Conservation (phyloP, 2,329 filamentous ascomycete genomes). For the Aureobasidium sp. region DNA sequence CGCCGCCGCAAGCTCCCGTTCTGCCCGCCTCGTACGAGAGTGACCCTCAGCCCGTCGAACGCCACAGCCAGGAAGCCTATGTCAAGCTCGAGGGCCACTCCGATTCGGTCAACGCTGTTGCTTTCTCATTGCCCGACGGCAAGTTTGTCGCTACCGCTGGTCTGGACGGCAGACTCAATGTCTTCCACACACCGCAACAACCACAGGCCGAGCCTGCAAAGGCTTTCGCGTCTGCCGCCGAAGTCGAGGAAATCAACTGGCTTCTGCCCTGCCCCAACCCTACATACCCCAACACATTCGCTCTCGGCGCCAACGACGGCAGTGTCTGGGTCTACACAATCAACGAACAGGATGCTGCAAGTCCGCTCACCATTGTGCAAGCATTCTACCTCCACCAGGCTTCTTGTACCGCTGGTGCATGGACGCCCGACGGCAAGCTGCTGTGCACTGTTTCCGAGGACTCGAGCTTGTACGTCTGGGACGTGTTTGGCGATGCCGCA, state of each 20-base stretch:
- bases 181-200: constrained; percentile 29
- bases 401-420: constrained; percentile 79
- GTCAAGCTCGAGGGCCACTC: constrained; percentile 80
- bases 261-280: constrained; percentile 64
- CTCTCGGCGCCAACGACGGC: constrained; percentile 81
- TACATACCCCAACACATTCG: constrained; percentile 68
- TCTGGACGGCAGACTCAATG: constrained; percentile 73
- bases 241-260: constrained; percentile 96
- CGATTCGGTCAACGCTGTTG: constrained; percentile 80
- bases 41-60: constrained; percentile 50
- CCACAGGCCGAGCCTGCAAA: constrained; percentile 24
- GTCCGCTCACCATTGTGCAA: constrained; percentile 72
- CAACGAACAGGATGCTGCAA: constrained; percentile 53
- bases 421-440: constrained; percentile 79
- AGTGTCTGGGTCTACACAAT: constrained; percentile 95
- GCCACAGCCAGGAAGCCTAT: constrained; percentile 55
- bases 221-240: constrained; percentile 69
- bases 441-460: constrained; percentile 88
- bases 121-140: constrained; percentile 75
- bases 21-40: constrained; percentile 69
- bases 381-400: constrained; percentile 86
- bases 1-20: constrained; percentile 52
- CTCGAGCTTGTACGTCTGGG: constrained; percentile 82
- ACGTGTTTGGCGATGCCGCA: constrained; percentile 74
- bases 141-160: constrained; percentile 82